Conservation (phyloP, 441 rosid genomes). For the Pelargonium cotyledonis region DNA sequence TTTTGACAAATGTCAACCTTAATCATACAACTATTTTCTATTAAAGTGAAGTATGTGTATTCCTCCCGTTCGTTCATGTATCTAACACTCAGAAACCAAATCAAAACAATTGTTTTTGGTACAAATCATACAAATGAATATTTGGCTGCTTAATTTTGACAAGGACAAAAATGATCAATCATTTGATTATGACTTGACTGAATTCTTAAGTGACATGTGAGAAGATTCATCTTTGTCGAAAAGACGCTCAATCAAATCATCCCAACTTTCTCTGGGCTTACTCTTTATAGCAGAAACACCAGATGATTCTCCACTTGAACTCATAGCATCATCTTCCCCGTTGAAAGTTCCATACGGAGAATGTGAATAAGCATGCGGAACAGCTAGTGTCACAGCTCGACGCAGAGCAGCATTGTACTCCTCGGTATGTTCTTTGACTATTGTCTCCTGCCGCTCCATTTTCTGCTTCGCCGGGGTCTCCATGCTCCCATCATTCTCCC, state of each 20-base stretch:
- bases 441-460: constrained; percentile 79
- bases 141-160: background rate
- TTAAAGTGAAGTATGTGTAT: too few species aligned
- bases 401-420: constrained; percentile 80
- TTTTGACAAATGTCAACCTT: too few species aligned
- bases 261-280: constrained; percentile 51
- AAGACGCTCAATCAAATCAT: constrained; percentile 62
- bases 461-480: constrained; percentile 69
- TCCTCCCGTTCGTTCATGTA: constrained; percentile 1
- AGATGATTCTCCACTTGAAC: constrained; percentile 34
- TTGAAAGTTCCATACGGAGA: constrained; percentile 77
- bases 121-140: background rate
- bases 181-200: constrained; percentile 23
- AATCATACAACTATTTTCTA: too few species aligned
- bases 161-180: constrained; percentile 19
- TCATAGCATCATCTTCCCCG: constrained; percentile 35
- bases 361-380: constrained; percentile 62
- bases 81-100: background rate
- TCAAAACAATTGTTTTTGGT: background rate
- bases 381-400: constrained; percentile 67
- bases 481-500: constrained; percentile 58
- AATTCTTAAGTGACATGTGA: constrained; percentile 41
- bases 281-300: constrained; percentile 24
- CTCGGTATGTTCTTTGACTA: constrained; percentile 57
- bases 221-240: constrained; percentile 69